Evolutionary conservation across 2,329 filamentous ascomycete genomes (phyloP).

Genomic region (Neophaeococcomyces mojaviensis): DNA sequence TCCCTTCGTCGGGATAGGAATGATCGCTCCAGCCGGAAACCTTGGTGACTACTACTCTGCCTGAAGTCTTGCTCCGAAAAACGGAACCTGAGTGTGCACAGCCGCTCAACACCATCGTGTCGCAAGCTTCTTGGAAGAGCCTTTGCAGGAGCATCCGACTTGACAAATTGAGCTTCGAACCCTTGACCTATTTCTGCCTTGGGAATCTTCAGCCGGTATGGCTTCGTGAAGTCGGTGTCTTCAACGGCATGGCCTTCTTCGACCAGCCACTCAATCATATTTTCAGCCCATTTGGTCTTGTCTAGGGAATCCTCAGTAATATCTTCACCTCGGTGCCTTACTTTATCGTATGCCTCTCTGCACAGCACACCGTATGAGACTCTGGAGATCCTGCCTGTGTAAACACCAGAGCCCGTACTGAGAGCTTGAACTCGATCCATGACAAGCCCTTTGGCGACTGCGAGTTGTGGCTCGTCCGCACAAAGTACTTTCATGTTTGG

Average conservation of each 20-base stretch:
- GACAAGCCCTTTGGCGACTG: constrained; percentile 30
- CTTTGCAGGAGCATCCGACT: not conserved
- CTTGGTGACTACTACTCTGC: no score
- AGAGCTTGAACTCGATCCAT: constrained; percentile 29
- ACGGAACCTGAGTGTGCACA: not conserved
- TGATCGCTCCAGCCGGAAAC: not conserved
- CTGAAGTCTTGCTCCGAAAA: not conserved
- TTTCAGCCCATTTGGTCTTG: constrained; percentile 26
- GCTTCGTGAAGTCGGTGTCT: not conserved
- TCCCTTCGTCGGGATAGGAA: not conserved
- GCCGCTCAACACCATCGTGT: not conserved
- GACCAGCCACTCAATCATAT: constrained; percentile 32
- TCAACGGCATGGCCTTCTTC: constrained; percentile 13
- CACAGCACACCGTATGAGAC: constrained; percentile 32
- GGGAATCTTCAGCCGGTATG: not conserved
- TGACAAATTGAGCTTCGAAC: constrained; percentile 1
- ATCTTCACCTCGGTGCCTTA: constrained; percentile 25
- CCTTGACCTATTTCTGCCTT: not conserved
- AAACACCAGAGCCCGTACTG: constrained; percentile 23
- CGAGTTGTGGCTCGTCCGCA: constrained; percentile 30
- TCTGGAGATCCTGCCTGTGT: constrained; percentile 28
- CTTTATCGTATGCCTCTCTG: constrained; percentile 26
- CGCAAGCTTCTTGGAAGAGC: not conserved
- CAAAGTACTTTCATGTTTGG: constrained; percentile 21
- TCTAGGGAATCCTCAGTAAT: constrained; percentile 27